A percentile compares a stretch with the other conserved stretches of the same genome.
phyloP scores from a whole-genome alignment of 2,329 filamentous ascomycete species.

The Fusarium paranaense region DNA sequence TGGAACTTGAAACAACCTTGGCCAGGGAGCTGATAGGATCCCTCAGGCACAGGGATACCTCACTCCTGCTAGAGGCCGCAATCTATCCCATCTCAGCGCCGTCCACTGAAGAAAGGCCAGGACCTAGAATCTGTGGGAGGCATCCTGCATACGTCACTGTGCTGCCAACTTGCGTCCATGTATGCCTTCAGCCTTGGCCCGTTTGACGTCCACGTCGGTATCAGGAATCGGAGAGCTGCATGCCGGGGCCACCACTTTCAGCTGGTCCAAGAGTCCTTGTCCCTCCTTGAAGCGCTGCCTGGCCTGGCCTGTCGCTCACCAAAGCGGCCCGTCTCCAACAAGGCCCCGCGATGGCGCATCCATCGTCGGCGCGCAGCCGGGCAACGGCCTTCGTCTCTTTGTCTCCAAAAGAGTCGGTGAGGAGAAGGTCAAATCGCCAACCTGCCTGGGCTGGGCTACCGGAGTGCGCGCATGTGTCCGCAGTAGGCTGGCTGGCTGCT shows the following conservation, averaged over 20 bases:
- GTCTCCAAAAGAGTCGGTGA: constrained; percentile 42
- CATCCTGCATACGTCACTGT: constrained; percentile 42
- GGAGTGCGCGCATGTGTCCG: constrained; percentile 27
- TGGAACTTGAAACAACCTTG: constrained; percentile 31
- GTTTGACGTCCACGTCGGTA: constrained; percentile 41
- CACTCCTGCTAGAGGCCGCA: not conserved
- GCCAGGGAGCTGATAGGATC: constrained; percentile 20
- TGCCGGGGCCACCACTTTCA: constrained; percentile 13
- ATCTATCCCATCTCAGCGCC: constrained; percentile 8
- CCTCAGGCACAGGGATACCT: constrained; percentile 18
- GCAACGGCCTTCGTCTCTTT: constrained; percentile 34
- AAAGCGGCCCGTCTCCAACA: constrained; percentile 32
- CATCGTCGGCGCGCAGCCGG: constrained; percentile 38
- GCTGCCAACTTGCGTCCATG: constrained; percentile 30
- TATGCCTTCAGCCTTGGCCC: constrained; percentile 33
- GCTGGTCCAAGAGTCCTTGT: constrained; percentile 8
- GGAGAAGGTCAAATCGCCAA: constrained; percentile 27
- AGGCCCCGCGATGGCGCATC: constrained; percentile 33
- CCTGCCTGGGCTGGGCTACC: constrained; percentile 22
- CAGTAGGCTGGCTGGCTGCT: constrained; percentile 27
- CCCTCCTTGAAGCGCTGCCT: constrained; percentile 2
- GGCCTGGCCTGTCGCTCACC: constrained; percentile 16
- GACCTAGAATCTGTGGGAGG: constrained; percentile 16
- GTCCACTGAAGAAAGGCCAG: constrained; percentile 8
- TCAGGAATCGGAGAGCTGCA: constrained; percentile 27